These are phyloP conservation scores for Sarcodon aspratus DNA, from an alignment of 768 basidiomycete genomes.

Conservation along the genomic window DNA sequence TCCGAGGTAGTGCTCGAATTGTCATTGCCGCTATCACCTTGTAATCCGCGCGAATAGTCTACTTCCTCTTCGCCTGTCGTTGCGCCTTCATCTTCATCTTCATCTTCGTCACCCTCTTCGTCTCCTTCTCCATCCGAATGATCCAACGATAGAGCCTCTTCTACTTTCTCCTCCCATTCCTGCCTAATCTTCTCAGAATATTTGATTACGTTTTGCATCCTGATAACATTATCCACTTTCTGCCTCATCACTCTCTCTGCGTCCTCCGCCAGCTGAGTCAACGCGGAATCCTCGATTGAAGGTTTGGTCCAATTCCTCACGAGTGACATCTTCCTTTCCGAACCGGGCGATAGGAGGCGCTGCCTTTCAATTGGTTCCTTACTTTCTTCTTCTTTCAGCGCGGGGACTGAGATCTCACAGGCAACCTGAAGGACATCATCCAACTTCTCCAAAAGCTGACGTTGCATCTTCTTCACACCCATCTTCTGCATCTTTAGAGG, in stretches of 20 bases:
- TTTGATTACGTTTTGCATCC: slow-evolving; percentile 93
- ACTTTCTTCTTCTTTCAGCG: slow-evolving; percentile 84
- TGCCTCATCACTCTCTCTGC: slow-evolving; percentile 82
- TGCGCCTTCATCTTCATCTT: slow-evolving; percentile 13
- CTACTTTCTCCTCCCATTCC: slow-evolving; percentile 92
- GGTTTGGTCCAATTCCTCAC: slow-evolving; percentile 85
- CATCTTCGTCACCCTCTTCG: slow-evolving; percentile 30
- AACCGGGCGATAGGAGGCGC: slow-evolving; percentile 77
- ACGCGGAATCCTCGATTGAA: slow-evolving; percentile 72
- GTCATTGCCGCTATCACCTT: slow-evolving; percentile 30
- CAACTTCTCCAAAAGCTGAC: slow-evolving; percentile 73
- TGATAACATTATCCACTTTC: slow-evolving; percentile 90
- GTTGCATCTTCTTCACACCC: slow-evolving; percentile 73
- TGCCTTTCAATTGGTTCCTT: slow-evolving; percentile 91
- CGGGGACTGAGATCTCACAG: slow-evolving; percentile 74
- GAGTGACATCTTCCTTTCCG: slow-evolving; percentile 77
- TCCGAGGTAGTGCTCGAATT: slow-evolving; percentile 55
- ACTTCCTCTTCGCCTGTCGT: not conserved
- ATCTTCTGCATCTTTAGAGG: slow-evolving; percentile 62
- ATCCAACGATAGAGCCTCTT: slow-evolving; percentile 44
- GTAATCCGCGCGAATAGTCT: slow-evolving; percentile 4
- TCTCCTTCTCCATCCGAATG: slow-evolving; percentile 44
- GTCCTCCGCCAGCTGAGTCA: slow-evolving; percentile 76
- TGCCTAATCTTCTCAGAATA: slow-evolving; percentile 96
- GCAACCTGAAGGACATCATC: slow-evolving; percentile 78